These are phyloP conservation scores for Trichoderma virens DNA, from an alignment of 495 filamentous ascomycete species.

Conservation along the genomic window DNA sequence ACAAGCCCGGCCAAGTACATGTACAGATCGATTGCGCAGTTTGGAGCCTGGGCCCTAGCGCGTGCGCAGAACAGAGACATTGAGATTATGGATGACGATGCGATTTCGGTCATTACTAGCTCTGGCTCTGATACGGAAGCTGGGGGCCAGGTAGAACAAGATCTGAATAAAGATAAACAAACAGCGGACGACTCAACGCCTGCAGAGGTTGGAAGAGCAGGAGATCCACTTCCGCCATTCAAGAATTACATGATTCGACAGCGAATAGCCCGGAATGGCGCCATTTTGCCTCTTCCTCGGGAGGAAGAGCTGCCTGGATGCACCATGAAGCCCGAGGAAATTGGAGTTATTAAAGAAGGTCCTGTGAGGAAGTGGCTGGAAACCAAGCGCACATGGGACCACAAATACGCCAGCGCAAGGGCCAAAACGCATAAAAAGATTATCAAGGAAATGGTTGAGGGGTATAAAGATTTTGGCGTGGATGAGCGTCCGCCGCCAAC, in stretches of 20 bases:
- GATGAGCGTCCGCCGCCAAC: constrained; percentile 76
- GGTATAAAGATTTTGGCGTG: constrained; percentile 58
- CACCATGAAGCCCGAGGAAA: constrained; percentile 47
- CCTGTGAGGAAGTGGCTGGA: constrained; percentile 79
- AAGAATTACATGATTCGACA: constrained; percentile 85
- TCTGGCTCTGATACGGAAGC: constrained; percentile 43
- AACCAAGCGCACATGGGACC: constrained; percentile 62
- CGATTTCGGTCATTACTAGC: constrained; percentile 63
- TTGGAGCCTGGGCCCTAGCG: constrained; percentile 83
- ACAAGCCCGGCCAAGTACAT: constrained; percentile 92
- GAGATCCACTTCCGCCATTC: constrained; percentile 74
- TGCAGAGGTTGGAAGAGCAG: constrained; percentile 62
- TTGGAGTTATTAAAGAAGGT: constrained; percentile 72
- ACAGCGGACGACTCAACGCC: constrained; percentile 17
- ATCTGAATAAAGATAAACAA: constrained; percentile 12
- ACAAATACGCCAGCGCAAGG: constrained; percentile 57
- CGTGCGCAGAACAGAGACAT: constrained; percentile 71
- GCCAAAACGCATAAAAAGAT: constrained; percentile 60
- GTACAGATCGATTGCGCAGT: constrained; percentile 84
- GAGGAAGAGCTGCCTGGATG: constrained; percentile 54
- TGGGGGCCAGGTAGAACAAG: constrained; percentile 16
- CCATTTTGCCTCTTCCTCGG: constrained; percentile 57
- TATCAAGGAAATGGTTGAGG: constrained; percentile 58
- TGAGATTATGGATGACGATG: constrained; percentile 72
- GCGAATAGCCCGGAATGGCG: constrained; percentile 67